phyloP scores from a whole-genome alignment of 768 basidiomycete genomes.

The Naganishia onofrii region DNA sequence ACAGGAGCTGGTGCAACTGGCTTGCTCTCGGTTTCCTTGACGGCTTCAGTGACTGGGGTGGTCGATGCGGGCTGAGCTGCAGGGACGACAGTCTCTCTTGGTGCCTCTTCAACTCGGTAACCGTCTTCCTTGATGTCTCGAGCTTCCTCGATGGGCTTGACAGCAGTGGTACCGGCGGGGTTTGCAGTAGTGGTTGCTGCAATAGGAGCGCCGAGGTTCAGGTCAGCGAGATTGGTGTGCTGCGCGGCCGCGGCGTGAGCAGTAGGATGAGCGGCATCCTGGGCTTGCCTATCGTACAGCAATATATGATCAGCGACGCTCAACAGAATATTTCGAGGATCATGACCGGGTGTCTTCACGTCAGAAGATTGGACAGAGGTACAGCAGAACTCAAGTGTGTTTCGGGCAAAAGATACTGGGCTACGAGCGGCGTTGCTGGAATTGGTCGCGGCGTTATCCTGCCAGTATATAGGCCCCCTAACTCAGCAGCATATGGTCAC shows the following conservation, averaged over 20 bases:
- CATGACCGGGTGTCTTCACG: neutral
- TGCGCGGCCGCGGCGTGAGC: conserved; percentile 1
- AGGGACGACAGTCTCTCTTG: neutral
- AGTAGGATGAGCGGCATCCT: conserved; percentile 21
- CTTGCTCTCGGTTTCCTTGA: conserved; percentile 8
- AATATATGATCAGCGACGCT: neutral
- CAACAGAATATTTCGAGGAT: neutral
- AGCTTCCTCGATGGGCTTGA: conserved; percentile 18
- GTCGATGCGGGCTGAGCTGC: conserved; percentile 14
- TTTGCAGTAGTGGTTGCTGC: neutral
- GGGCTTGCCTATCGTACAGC: conserved; percentile 2
- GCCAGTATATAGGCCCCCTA: neutral
- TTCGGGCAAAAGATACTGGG: conserved; percentile 18
- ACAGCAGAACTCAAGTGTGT: neutral
- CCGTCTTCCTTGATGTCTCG: conserved; percentile 14
- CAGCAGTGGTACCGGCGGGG: conserved; percentile 19
- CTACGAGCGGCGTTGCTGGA: neutral
- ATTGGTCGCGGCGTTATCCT: conserved; percentile 3
- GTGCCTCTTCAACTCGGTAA: conserved; percentile 1
- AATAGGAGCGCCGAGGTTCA: conserved; percentile 22
- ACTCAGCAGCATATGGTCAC: neutral
- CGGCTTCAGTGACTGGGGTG: neutral
- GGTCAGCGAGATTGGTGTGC: neutral
- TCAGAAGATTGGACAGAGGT: neutral
- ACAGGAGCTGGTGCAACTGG: neutral